phyloP scores from a whole-genome alignment of 2,329 filamentous ascomycete species.

The Diplodia mutila region DNA sequence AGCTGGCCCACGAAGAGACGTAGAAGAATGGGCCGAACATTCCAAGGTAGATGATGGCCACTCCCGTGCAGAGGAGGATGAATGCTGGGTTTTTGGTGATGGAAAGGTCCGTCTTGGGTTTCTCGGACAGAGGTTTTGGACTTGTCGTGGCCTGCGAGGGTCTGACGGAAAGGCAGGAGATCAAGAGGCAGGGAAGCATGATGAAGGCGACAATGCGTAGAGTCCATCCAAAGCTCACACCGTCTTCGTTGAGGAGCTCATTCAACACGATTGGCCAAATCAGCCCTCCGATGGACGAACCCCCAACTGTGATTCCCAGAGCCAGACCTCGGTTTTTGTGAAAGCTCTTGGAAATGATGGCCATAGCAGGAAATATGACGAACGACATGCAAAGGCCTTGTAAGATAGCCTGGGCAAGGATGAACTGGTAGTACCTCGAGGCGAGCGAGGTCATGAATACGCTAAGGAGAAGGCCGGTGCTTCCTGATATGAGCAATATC shows the following conservation, averaged over 20 bases:
- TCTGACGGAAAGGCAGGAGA: constrained; percentile 37
- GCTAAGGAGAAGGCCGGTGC: neutral
- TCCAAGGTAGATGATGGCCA: constrained; percentile 35
- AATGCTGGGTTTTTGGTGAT: constrained; percentile 28
- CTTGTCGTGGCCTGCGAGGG: neutral
- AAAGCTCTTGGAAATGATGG: constrained; percentile 51
- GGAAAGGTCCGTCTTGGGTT: neutral
- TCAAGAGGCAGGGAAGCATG: constrained; percentile 50
- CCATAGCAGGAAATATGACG: constrained; percentile 45
- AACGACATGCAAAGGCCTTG: constrained; percentile 48
- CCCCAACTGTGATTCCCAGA: constrained; percentile 46
- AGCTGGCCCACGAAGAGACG: constrained; percentile 32
- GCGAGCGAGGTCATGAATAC: constrained; percentile 27
- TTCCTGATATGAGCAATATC: neutral
- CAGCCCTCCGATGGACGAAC: constrained; percentile 47
- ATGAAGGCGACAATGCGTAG: constrained; percentile 64
- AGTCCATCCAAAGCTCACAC: constrained; percentile 65
- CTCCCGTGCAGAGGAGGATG: constrained; percentile 29
- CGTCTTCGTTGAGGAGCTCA: constrained; percentile 50
- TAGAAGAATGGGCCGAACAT: constrained; percentile 41
- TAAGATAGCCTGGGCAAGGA: constrained; percentile 46
- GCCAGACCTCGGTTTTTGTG: constrained; percentile 43
- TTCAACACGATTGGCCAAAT: constrained; percentile 50
- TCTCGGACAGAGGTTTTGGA: neutral
- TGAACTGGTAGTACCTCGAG: constrained; percentile 39